phyloP scores from a whole-genome alignment of 1,139 yeast species.

The Candida sp. region DNA sequence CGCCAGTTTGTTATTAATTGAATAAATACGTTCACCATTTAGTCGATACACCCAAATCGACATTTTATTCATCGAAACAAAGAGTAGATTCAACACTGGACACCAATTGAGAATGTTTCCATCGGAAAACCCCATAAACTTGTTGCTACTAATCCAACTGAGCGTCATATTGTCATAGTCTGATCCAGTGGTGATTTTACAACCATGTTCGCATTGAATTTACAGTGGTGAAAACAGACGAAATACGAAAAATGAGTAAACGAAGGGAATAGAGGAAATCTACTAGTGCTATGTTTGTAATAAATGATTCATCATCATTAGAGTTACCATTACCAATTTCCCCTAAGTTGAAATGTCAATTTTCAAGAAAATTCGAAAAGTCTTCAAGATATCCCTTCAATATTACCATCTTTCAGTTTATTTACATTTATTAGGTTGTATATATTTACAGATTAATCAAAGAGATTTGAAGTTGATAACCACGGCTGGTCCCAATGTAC shows the following conservation, averaged over 20 bases:
- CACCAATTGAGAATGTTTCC: constrained; percentile 49
- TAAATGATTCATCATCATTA: too few species aligned
- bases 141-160: constrained; percentile 6
- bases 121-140: constrained; percentile 38
- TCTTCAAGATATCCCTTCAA: background rate
- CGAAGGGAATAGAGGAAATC: too few species aligned
- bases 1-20: constrained; percentile 34
- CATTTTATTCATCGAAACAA: constrained; percentile 44
- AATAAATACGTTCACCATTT: constrained; percentile 56
- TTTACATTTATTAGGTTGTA: background rate
- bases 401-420: too few species aligned
- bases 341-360: too few species aligned
- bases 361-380: too few species aligned
- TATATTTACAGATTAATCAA: constrained; percentile 5
- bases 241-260: too few species aligned
- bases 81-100: constrained; percentile 53
- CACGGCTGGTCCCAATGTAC: constrained; percentile 81
- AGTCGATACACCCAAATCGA: constrained; percentile 52
- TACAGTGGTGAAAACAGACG: too few species aligned
- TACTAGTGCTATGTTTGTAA: too few species aligned
- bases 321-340: too few species aligned
- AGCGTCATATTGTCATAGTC: background rate
- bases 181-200: too few species aligned
- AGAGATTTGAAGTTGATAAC: constrained; percentile 50
- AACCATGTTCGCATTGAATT: too few species aligned